A percentile compares a stretch with the other conserved stretches of the same genome.
These are phyloP conservation scores for Dalbergia cultrata DNA, from an alignment of 306 rosid genomes.

Conservation along the genomic window DNA sequence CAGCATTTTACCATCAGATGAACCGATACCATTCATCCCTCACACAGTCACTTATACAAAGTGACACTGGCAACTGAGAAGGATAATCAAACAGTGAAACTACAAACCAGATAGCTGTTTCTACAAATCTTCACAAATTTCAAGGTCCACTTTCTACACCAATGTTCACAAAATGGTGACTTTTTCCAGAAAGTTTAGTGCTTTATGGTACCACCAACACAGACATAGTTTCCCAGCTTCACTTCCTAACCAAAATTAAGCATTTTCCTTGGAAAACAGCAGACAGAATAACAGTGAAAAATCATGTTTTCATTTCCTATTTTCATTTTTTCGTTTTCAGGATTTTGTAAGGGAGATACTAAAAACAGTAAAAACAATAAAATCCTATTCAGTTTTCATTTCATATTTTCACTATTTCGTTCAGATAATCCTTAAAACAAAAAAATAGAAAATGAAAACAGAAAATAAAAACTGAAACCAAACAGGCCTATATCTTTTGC, in stretches of 20 bases:
- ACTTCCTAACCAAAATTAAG: background rate
- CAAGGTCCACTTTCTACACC: background rate
- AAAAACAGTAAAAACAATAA: too few relatives aligned
- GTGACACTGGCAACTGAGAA: background rate
- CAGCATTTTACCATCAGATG: constrained; percentile 9
- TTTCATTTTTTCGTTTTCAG: too few relatives aligned
- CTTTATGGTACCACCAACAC: constrained; percentile 5
- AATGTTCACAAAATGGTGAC: background rate
- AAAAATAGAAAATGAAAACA: too few relatives aligned
- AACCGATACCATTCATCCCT: background rate
- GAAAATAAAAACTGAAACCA: background rate
- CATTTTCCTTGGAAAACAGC: background rate
- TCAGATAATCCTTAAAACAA: too few relatives aligned
- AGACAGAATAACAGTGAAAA: background rate
- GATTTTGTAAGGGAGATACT: too few relatives aligned
- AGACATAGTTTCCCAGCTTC: background rate
- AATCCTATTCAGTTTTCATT: too few relatives aligned
- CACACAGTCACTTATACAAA: background rate
- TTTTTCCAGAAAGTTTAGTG: constrained; percentile 11
- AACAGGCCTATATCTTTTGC: background rate
- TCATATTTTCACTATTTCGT: too few relatives aligned
- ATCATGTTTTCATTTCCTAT: too few relatives aligned
- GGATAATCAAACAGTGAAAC: constrained; percentile 22
- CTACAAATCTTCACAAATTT: background rate
- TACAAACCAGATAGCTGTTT: background rate